Percentiles rank a stretch among this genome's conserved stretches.
Evolutionary conservation across 2,329 filamentous ascomycete genomes (phyloP).

Genomic region (Aspergillus quadricinctus): DNA sequence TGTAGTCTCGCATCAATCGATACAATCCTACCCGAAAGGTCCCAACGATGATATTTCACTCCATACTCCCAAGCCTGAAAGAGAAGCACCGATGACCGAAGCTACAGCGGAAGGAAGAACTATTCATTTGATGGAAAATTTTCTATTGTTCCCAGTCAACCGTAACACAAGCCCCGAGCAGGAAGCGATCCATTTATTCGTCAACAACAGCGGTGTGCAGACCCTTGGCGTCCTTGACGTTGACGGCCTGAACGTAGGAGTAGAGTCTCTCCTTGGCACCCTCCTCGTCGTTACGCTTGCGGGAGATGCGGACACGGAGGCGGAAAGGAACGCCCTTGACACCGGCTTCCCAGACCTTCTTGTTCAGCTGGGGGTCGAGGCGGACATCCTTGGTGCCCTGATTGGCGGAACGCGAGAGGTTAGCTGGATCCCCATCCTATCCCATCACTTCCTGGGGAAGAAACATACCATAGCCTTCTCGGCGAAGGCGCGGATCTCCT

Average conservation of each 20-base stretch:
- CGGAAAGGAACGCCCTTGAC: constrained; percentile 99
- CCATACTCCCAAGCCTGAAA: not conserved
- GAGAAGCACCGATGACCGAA: not conserved
- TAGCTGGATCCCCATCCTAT: not conserved
- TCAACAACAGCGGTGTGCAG: constrained; percentile 86
- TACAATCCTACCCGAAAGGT: not conserved
- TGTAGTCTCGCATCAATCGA: not conserved
- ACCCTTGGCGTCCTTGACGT: constrained; percentile 99
- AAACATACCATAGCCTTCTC: constrained; percentile 87
- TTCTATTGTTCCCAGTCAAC: not conserved
- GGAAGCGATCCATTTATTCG: constrained; percentile 40
- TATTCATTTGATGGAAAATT: not conserved
- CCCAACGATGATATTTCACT: not conserved
- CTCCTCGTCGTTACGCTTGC: constrained; percentile 99
- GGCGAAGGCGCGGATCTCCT: constrained; percentile 98
- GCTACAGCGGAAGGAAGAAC: not conserved
- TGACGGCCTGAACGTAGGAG: constrained; percentile 99
- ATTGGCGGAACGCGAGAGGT: constrained; percentile 2
- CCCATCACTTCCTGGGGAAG: not conserved
- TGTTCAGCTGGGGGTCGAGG: constrained; percentile 97
- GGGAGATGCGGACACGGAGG: constrained; percentile 95
- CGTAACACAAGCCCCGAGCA: not conserved
- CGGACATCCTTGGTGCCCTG: constrained; percentile 97
- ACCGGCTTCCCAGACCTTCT: constrained; percentile 99
- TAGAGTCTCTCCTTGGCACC: constrained; percentile 99